Percentiles rank a stretch among this genome's conserved stretches.
These are phyloP conservation scores for Solanum lycopersicoides DNA, from an alignment of 257 asterid genomes.

Conservation along the genomic window DNA sequence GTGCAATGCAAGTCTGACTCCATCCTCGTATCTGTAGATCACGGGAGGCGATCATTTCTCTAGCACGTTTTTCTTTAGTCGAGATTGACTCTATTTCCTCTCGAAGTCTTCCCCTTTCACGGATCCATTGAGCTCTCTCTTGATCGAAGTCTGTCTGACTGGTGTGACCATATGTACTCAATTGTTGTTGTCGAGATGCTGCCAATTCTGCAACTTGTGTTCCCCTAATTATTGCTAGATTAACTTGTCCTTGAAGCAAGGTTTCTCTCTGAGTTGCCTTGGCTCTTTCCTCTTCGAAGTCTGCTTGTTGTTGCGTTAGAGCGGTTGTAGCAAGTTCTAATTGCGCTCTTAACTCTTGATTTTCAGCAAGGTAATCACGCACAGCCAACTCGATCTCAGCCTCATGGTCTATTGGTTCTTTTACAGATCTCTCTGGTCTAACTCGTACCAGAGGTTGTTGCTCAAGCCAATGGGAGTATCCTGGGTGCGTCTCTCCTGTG, in stretches of 20 bases:
- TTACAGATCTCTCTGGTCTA: neutral
- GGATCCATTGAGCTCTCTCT: too few species aligned
- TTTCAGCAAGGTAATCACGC: neutral
- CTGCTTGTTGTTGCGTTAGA: neutral
- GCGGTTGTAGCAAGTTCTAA: too few species aligned
- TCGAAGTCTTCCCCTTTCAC: too few species aligned
- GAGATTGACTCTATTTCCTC: too few species aligned
- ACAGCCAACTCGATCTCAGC: neutral
- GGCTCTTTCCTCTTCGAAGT: neutral
- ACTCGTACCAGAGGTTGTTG: neutral
- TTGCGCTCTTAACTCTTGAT: too few species aligned
- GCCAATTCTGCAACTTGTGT: too few species aligned
- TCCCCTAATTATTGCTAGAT: too few species aligned
- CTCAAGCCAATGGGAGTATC: too few species aligned
- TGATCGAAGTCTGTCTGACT: too few species aligned
- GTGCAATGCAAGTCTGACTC: neutral
- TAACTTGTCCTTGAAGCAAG: neutral
- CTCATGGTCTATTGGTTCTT: neutral
- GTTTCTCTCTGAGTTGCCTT: neutral
- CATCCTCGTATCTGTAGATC: neutral
- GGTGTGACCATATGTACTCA: too few species aligned
- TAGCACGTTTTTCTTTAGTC: too few species aligned
- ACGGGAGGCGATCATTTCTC: neutral
- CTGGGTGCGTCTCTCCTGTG: rapidly evolving
- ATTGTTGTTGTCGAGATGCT: too few species aligned